These are phyloP conservation scores for Vitis riparia DNA, from an alignment of 164 flowering plant species.

Conservation along the genomic window DNA sequence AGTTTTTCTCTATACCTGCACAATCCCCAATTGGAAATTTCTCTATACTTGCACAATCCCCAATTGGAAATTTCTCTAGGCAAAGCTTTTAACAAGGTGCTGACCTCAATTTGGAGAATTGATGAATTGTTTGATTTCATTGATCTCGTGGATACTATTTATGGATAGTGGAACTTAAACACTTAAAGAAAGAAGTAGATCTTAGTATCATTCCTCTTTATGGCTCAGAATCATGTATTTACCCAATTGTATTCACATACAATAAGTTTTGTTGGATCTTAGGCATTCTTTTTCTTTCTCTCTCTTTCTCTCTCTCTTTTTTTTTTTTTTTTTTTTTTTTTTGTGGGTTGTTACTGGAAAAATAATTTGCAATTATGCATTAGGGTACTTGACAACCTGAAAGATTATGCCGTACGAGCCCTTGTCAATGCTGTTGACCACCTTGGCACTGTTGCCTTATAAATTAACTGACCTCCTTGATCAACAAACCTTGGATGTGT, in stretches of 20 bases:
- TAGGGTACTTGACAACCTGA: constrained; percentile 93
- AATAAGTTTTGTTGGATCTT: background rate
- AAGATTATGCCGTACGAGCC: constrained; percentile 91
- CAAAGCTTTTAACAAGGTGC: too few species aligned
- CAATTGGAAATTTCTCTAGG: too few species aligned
- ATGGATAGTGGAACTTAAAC: too few species aligned
- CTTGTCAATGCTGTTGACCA: constrained; percentile 98
- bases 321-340: too few species aligned
- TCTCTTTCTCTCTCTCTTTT: background rate
- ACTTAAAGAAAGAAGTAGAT: too few species aligned
- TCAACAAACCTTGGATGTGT: constrained; percentile 69
- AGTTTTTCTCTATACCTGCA: too few species aligned
- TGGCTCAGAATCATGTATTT: background rate
- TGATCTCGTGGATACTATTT: too few species aligned
- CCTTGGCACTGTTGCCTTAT: constrained; percentile 95
- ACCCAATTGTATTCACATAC: background rate
- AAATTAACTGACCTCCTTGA: constrained; percentile 88
- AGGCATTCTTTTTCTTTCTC: background rate
- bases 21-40: too few species aligned
- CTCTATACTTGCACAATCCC: too few species aligned
- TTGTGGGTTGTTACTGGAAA: background rate
- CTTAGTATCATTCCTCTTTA: too few species aligned
- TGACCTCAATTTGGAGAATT: too few species aligned
- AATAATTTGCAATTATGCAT: background rate
- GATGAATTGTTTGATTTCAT: too few species aligned